A percentile compares a stretch with the other conserved stretches of the same genome.
Conservation (phyloP, 2,329 filamentous ascomycete genomes). For the Dryadomyces quercivorus region DNA sequence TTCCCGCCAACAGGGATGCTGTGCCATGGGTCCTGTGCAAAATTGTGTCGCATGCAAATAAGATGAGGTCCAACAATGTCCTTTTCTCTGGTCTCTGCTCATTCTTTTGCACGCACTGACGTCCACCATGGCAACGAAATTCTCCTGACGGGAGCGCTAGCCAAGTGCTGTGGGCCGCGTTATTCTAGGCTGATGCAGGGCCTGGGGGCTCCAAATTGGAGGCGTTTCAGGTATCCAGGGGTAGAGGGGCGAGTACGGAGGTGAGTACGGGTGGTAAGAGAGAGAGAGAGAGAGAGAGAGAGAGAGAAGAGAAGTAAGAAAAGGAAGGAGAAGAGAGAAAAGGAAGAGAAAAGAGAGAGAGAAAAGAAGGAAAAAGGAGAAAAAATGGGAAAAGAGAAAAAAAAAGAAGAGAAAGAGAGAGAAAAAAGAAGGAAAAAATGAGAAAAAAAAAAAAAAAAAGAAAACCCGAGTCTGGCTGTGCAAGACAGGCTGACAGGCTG, state of each 20-base stretch:
- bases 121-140: background rate
- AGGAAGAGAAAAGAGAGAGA: background rate
- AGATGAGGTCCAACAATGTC: background rate
- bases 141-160: slow-evolving; percentile 2
- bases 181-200: slow-evolving; percentile 1
- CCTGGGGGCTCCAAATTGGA: slow-evolving; percentile 1
- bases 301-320: too few species aligned
- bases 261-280: too few species aligned
- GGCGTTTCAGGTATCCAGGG: background rate
- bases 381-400: too few species aligned
- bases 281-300: background rate
- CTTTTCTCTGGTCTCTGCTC: too few species aligned
- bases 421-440: background rate
- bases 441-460: background rate
- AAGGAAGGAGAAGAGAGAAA: too few species aligned
- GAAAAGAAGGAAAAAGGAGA: too few species aligned
- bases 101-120: background rate
- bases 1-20: background rate
- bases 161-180: background rate
- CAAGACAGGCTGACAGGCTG: too few species aligned
- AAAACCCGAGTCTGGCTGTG: too few species aligned
- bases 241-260: too few species aligned
- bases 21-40: background rate
- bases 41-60: background rate
- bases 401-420: background rate